Evolutionary conservation across 2,329 filamentous ascomycete species (phyloP).

Genomic region (Dryadomyces quercus-mongolicae): DNA sequence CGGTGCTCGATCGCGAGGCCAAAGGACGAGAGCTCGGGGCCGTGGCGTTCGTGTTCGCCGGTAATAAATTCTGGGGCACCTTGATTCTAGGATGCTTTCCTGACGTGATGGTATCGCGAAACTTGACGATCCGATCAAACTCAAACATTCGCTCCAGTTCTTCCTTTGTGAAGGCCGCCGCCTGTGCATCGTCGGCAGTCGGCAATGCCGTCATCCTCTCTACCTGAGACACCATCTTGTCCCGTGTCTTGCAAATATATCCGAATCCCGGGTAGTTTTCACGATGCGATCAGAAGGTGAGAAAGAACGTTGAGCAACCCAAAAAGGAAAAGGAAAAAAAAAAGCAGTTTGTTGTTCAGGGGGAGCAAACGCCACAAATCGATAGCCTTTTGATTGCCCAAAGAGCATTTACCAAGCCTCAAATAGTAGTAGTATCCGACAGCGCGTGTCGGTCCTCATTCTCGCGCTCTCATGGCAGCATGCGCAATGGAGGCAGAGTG

Average conservation of each 20-base stretch:
- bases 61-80: slow-evolving; percentile 28
- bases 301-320: background rate
- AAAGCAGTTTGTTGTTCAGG: background rate
- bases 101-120: slow-evolving; percentile 70
- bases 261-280: background rate
- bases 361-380: background rate
- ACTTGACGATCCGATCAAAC: slow-evolving; percentile 68
- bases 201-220: slow-evolving; percentile 1
- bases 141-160: slow-evolving; percentile 49
- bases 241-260: background rate
- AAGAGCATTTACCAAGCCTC: background rate
- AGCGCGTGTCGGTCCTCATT: background rate
- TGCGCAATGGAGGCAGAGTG: background rate
- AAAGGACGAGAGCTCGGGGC: slow-evolving; percentile 8
- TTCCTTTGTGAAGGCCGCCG: slow-evolving; percentile 23
- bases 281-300: background rate
- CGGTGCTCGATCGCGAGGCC: slow-evolving; percentile 4
- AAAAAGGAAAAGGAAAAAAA: background rate
- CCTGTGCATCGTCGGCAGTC: background rate
- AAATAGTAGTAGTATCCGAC: background rate
- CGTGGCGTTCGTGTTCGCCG: slow-evolving; percentile 6
- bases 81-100: slow-evolving; percentile 59
- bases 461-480: background rate
- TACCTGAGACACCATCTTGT: slow-evolving; percentile 12
- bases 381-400: background rate